A percentile compares a stretch with the other conserved stretches of the same genome.
phyloP scores from a whole-genome alignment of 371 early-diverging fungal genomes.

The Syncephalastrum contaminatum region DNA sequence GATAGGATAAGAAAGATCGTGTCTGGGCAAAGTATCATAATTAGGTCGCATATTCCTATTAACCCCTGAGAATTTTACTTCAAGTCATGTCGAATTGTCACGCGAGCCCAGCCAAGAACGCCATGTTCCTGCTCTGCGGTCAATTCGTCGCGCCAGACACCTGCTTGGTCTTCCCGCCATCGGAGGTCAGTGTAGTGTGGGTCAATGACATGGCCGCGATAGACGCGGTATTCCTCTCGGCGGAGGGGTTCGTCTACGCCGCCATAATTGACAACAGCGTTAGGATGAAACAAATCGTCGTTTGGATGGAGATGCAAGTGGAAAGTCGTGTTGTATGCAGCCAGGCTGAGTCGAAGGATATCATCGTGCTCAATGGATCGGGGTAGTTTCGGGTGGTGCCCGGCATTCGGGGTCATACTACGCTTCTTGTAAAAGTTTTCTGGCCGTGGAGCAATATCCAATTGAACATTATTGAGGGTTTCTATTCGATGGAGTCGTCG shows the following conservation, averaged over 20 bases:
- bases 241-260: constrained; percentile 22
- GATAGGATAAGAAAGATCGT: constrained; percentile 38
- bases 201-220: constrained; percentile 37
- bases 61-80: constrained; percentile 15
- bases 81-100: constrained; percentile 58
- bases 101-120: constrained; percentile 70
- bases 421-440: constrained; percentile 38
- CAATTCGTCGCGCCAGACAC: constrained; percentile 29
- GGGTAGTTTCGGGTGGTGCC: constrained; percentile 23
- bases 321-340: constrained; percentile 75
- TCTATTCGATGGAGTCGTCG: constrained; percentile 32
- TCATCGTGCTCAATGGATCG: constrained; percentile 53
- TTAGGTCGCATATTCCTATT: neutral
- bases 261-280: constrained; percentile 47
- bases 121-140: constrained; percentile 29
- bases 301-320: constrained; percentile 75
- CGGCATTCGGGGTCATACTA: constrained; percentile 28
- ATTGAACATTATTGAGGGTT: constrained; percentile 18
- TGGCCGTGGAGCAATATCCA: constrained; percentile 41
- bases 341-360: constrained; percentile 58
- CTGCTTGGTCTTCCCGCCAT: constrained; percentile 37
- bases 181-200: constrained; percentile 26
- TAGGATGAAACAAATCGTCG: constrained; percentile 71
- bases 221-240: constrained; percentile 37
- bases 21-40: constrained; percentile 9